Base-by-base conservation (phyloP, 305 asterid species). In the Fraxinus dipetala region DNA sequence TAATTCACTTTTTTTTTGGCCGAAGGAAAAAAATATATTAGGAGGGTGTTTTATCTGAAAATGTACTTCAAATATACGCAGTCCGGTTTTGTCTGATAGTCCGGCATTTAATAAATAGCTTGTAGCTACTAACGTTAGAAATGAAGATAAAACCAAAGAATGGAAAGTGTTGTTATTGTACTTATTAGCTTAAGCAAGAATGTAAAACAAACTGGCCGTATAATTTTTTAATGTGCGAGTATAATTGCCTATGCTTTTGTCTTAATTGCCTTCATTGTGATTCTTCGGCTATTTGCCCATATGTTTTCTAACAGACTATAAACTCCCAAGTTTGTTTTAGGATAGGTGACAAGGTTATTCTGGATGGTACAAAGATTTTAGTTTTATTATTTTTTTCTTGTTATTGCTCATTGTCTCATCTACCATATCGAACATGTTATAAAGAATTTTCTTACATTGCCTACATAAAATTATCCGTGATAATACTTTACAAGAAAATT, bases 81-180 rank as follows among this genome's bases (percentile, higher is more conserved):
- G 10, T 18, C 30, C 67, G 67, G 67, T 56, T 54, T 45, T 45
- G 56, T 45, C 70, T 20, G 70, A 61, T 61, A 61, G 7, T 61
- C 31, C 31, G 70, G 30, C 14, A 22, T 59, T 61, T 61, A 61
- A 22, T 61, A 20, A 61, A 59, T 20, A 7, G 11, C 4, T 59
- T 59, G 26, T 26, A 59, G 10, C 30, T 10, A 40, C 13, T 2
- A 9, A 2, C 14, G n/a, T 40, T 16, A 65, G 72, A 81, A 28
- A 75, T 32, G 70, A n/a, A 65, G 84, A 81, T 81, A 63, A 63
- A 61, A 76, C 80, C 80, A 65, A 81, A 45, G 80, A 18, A 72
- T 16, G 24, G 69, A 13, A 45, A 45, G 56, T 11, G 18, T 11
- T 45, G 5, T 45, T 45, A 45, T 45, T 45, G 56, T 45, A 45